Base-by-base conservation (phyloP, 1,284 basidiomycete species). In the Entoloma clypeatum region DNA sequence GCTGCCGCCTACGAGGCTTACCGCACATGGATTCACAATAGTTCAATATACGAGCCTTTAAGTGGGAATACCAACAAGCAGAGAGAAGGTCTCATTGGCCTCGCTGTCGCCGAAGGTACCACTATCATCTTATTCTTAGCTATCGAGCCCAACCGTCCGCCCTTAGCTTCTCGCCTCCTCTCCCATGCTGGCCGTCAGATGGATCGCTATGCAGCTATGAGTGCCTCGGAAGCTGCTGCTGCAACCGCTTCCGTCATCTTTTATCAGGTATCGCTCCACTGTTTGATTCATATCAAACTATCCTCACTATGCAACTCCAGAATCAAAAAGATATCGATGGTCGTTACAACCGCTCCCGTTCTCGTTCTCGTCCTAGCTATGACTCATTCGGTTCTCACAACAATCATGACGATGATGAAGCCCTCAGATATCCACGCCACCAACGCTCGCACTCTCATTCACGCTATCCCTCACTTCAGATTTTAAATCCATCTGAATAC, bases 1-100 rank as follows among this genome's bases (percentile, higher is more conserved):
- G 81, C 80, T 3, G 79, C 80, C n/a, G 80, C 79, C 0, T 84
- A 82, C 54, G 78, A 82, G 53, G 77, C 77, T 0, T 79, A 79
- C 59, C 69, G 78, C n/a, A 69, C 68, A 31, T 81, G 78, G 76
- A 75, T 74, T 43, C 69, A 75, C 48, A 73, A 77, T 41, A 67
- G 61, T 31, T 63, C 63, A 2, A 64, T 81, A 26, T 72, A 76
- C 48, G 72, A 75, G 43, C 74, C 75, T 16, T 53, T 79, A 8
- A 69, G 69, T 42, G 72, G 68, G 3, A 74, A 80, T 43, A 56
- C 61, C 34, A 74, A 75, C 45, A 61, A 75, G 25, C 77, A 81
- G 53, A 61, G 77, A 45, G 79, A 82, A 60, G 76, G 68, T 11
- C 61, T 83, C 11, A 72, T 78, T 34, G 80, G 75, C 2, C 64